These are phyloP conservation scores for Penicillium sp. DNA, from an alignment of 2,329 filamentous ascomycete species.

Conservation along the genomic window DNA sequence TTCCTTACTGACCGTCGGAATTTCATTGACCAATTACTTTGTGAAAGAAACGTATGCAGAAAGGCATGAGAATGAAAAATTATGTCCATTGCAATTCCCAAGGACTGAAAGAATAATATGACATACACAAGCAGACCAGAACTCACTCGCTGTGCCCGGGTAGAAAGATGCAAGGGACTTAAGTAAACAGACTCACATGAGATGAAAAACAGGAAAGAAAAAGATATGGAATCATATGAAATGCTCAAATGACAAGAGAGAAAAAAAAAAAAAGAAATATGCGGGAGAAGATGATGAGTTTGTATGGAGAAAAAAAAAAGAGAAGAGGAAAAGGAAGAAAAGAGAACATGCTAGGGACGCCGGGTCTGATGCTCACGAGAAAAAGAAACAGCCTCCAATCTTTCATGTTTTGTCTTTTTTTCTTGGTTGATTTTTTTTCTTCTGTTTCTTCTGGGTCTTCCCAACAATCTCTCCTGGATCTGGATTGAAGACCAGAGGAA, in stretches of 20 bases:
- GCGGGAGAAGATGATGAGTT: slow-evolving; percentile 1
- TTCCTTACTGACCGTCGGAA: not conserved
- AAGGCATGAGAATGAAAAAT: slow-evolving; percentile 7
- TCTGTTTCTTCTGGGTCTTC: slow-evolving; percentile 6
- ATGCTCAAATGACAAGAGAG: slow-evolving; percentile 11
- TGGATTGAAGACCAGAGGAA: not conserved
- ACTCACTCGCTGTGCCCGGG: slow-evolving; percentile 30
- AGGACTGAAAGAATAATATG: slow-evolving; percentile 17
- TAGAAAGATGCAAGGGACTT: slow-evolving; percentile 21
- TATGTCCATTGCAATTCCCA: slow-evolving; percentile 22
- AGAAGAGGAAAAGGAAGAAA: not conserved
- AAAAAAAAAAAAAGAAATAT: slow-evolving; percentile 11
- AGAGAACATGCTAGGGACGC: slow-evolving; percentile 22
- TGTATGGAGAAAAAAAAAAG: not conserved
- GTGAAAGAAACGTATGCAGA: too few relatives aligned
- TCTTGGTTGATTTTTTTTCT: slow-evolving; percentile 1
- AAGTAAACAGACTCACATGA: not conserved
- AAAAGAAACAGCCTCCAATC: slow-evolving; percentile 17
- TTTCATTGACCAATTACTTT: not conserved
- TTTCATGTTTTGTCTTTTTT: slow-evolving; percentile 15
- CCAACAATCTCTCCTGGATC: not conserved
- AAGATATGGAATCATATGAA: slow-evolving; percentile 4
- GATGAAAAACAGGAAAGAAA: not conserved
- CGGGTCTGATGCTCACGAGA: slow-evolving; percentile 23
- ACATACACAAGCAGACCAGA: slow-evolving; percentile 26